A percentile compares a stretch with the other conserved stretches of the same genome.
Evolutionary conservation across 2,329 filamentous ascomycete species (phyloP).

Genomic region (Penicillium hesseltinei): DNA sequence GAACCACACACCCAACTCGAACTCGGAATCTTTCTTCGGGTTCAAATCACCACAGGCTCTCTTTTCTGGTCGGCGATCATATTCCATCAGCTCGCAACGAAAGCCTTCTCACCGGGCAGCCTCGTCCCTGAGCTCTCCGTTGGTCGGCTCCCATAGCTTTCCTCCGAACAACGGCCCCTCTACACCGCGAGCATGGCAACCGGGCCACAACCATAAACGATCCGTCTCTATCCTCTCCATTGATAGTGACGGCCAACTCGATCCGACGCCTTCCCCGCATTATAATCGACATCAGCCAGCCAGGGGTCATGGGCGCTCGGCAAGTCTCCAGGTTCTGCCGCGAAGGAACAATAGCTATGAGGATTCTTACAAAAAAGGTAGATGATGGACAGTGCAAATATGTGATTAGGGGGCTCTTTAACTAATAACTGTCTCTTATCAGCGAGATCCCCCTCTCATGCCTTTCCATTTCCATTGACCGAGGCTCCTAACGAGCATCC

Average conservation of each 20-base stretch:
- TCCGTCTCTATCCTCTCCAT: constrained; percentile 82
- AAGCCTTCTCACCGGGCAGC: constrained; percentile 39
- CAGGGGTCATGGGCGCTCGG: constrained; percentile 71
- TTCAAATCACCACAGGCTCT: constrained; percentile 39
- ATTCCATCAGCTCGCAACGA: constrained; percentile 33
- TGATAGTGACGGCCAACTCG: constrained; percentile 50
- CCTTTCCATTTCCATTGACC: constrained; percentile 28
- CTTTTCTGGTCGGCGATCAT: constrained; percentile 39
- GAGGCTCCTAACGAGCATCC: constrained; percentile 33
- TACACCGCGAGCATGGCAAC: constrained; percentile 33
- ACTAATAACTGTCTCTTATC: constrained; percentile 19
- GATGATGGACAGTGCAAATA: neutral
- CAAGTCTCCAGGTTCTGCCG: constrained; percentile 74
- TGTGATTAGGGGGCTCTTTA: neutral
- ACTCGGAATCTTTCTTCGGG: constrained; percentile 40
- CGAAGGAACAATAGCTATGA: constrained; percentile 46
- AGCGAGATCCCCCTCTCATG: constrained; percentile 37
- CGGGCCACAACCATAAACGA: constrained; percentile 64
- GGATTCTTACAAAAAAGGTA: constrained; percentile 43
- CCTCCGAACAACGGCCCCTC: constrained; percentile 35
- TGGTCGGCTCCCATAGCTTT: constrained; percentile 42
- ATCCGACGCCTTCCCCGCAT: constrained; percentile 32
- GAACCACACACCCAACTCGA: constrained; percentile 31
- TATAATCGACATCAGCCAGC: constrained; percentile 51
- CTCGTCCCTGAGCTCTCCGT: constrained; percentile 42